Base-by-base conservation (phyloP, 2,329 filamentous ascomycete genomes). In the Ascochyta lentis region DNA sequence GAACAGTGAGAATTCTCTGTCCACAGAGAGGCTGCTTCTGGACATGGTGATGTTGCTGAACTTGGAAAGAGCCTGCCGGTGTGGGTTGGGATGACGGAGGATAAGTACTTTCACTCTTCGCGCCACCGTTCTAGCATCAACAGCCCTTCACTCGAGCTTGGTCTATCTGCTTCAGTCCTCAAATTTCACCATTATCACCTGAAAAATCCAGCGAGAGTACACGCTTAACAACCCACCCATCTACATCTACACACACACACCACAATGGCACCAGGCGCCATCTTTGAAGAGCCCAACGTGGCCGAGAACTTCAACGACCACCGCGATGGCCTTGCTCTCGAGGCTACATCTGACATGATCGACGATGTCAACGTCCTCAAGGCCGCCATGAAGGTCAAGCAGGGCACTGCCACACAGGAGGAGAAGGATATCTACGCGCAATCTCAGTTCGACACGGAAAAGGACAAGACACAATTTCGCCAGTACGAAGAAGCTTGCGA, bases 401-500 rank as follows among this genome's bases (percentile, higher is more conserved):
- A 80, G 58, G 72, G 77, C 70, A 77, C 72, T 51, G 73, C 78
- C 34, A 77, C 77, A 23, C 72, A 78, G 58, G 70, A 76, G 56
- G 78, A 80, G 59, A 76, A 76, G 58, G 77, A 80, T 69, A 78
- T 83, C 64, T 83, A 84, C 69, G 80, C 83, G 40, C 71, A 79
- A 57, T 89, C 89, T 56, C 79, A 88, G 63, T 92, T 92, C 72
- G 89, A 92, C 74, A 77, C 83, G 42, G 79, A 85, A 42, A 94
- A 94, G 76, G 89, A 94, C 81, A 93, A 93, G 81, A 83, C 86
- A 22, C 81, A 88, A 63, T 94, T 94, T 79, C 84, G 92, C 31
- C 88, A 95, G 73, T 96, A 94, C 78, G 87, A 92, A 67, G 87
- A 88, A 15, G 91, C 92, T 38, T 91, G 89, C 78, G 89, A 92